Percentiles rank a stretch among this genome's conserved stretches.
Conservation (phyloP, 2,329 filamentous ascomycete genomes). For the Aureobasidium pullulans region DNA sequence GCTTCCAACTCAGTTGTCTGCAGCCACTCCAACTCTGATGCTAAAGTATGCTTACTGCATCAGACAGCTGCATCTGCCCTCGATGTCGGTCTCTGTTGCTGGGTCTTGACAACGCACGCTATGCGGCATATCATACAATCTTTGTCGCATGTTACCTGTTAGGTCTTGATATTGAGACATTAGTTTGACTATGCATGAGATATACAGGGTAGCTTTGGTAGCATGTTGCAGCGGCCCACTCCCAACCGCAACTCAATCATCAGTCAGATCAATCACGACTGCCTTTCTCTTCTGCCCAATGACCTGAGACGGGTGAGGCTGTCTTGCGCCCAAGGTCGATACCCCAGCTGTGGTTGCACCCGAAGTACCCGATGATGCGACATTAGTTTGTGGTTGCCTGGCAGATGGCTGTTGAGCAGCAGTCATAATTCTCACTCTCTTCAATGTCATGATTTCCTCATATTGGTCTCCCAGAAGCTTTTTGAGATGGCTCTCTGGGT, state of each 20-base stretch:
- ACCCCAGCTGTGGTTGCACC: neutral
- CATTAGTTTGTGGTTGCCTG: neutral
- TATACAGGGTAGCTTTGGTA: neutral
- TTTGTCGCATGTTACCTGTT: neutral
- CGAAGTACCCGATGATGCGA: neutral
- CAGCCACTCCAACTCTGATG: too few species aligned
- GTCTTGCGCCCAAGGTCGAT: neutral
- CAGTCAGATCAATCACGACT: neutral
- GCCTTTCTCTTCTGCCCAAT: neutral
- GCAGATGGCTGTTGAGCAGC: neutral
- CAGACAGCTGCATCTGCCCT: neutral
- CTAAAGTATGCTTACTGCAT: neutral
- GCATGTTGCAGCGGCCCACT: too few species aligned
- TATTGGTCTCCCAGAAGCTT: neutral
- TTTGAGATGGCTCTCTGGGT: neutral
- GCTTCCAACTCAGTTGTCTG: too few species aligned
- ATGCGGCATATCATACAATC: neutral
- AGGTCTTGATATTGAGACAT: too few species aligned
- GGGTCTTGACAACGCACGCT: too few species aligned
- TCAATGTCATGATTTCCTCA: neutral
- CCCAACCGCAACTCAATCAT: neutral
- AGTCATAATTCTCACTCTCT: neutral
- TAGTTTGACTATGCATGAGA: neutral
- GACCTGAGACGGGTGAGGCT: neutral
- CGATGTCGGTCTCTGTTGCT: neutral